Evolutionary conservation across 1,284 basidiomycete genomes (phyloP).

Genomic region (Tilletiopsis washingtonensis): DNA sequence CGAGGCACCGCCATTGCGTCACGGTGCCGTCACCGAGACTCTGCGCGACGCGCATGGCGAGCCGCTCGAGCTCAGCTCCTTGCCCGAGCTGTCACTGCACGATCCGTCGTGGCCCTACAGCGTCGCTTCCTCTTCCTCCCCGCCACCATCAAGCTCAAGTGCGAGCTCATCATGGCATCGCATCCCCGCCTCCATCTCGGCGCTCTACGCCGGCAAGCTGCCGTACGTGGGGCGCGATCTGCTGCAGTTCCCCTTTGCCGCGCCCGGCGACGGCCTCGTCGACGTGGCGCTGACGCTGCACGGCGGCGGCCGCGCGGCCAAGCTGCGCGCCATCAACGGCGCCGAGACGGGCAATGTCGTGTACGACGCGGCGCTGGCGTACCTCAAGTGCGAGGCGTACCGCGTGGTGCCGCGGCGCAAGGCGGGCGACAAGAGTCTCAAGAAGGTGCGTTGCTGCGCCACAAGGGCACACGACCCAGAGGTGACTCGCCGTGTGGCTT

Average conservation of each 20-base stretch:
- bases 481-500: neutral
- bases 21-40: conserved; percentile 27
- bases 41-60: too few species aligned
- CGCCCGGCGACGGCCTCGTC: conserved; percentile 36
- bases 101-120: conserved; percentile 28
- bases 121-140: neutral
- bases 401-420: conserved; percentile 32
- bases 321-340: conserved; percentile 24
- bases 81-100: conserved; percentile 8
- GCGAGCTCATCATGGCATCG: conserved; percentile 32
- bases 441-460: too few species aligned
- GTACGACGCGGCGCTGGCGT: conserved; percentile 27
- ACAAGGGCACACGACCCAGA: too few species aligned
- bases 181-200: conserved; percentile 23
- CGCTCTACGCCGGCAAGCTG: conserved; percentile 41
- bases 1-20: conserved; percentile 5
- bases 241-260: conserved; percentile 43
- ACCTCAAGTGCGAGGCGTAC: conserved; percentile 40
- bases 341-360: conserved; percentile 34
- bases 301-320: conserved; percentile 25
- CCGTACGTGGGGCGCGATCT: conserved; percentile 41
- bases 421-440: conserved; percentile 23
- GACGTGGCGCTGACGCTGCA: conserved; percentile 29
- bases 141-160: too few species aligned
- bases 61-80: conserved; percentile 8